phyloP scores from a whole-genome alignment of 2,329 filamentous ascomycete species.

The Furcasterigmium sp. region DNA sequence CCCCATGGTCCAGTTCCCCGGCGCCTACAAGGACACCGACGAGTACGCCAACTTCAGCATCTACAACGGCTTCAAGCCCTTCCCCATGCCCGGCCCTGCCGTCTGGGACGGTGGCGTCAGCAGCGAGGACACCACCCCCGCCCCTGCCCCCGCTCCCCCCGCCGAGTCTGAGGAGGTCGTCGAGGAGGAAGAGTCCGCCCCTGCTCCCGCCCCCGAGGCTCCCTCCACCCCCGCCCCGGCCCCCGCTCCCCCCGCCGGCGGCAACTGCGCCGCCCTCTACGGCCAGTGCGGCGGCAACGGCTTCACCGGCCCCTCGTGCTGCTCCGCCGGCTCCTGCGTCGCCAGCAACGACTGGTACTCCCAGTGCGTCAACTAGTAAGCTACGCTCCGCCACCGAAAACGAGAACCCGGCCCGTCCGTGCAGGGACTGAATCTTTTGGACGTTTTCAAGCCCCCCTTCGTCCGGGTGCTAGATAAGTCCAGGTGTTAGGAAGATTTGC shows the following conservation, averaged over 20 bases:
- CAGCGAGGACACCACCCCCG: not conserved
- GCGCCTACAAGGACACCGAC: constrained; percentile 19
- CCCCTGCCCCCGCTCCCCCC: not conserved
- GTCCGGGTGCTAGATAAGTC: too few relatives aligned
- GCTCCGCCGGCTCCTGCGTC: constrained; percentile 13
- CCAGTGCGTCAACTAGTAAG: constrained; percentile 6
- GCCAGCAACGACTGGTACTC: constrained; percentile 15
- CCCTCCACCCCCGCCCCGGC: not conserved
- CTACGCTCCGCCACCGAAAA: too few relatives aligned
- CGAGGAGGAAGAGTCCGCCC: not conserved
- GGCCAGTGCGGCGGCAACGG: constrained; percentile 14
- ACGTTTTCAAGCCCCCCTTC: too few relatives aligned
- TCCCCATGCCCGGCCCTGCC: constrained; percentile 3
- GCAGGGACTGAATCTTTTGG: too few relatives aligned
- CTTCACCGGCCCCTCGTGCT: constrained; percentile 15
- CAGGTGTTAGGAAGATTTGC: too few relatives aligned
- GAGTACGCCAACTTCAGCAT: constrained; percentile 16
- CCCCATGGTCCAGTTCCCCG: constrained; percentile 21
- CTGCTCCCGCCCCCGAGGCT: not conserved
- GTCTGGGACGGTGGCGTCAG: constrained; percentile 4
- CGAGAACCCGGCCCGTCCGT: too few relatives aligned
- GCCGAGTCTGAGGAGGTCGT: not conserved
- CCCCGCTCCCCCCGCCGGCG: not conserved
- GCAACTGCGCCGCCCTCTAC: constrained; percentile 9
- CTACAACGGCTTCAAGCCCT: constrained; percentile 12